phyloP scores from a whole-genome alignment of 2,329 filamentous ascomycete species.

The Zarea fungicola region DNA sequence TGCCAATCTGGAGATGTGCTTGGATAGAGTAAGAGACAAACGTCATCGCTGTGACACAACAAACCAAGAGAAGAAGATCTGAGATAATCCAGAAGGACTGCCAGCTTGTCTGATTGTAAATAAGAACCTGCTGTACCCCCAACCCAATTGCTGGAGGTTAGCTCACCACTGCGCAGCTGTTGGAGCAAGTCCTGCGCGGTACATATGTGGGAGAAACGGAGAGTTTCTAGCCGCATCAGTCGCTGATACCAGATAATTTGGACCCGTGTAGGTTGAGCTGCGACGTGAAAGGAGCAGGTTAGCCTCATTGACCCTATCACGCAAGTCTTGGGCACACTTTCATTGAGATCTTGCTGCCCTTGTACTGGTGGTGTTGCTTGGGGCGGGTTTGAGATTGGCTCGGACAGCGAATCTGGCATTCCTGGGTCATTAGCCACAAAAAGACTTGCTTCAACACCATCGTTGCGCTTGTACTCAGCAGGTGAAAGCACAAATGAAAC shows the following conservation, averaged over 20 bases:
- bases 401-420: not conserved
- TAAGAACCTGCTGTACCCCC: conserved; percentile 12
- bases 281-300: not conserved
- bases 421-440: not conserved
- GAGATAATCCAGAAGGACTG: conserved; percentile 29
- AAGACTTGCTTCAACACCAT: not conserved
- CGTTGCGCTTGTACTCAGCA: not conserved
- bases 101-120: conserved; percentile 18
- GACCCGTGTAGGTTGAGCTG: not conserved
- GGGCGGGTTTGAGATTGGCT: not conserved
- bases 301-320: conserved; percentile 1
- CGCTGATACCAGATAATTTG: not conserved
- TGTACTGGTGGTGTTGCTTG: not conserved
- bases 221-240: conserved; percentile 20
- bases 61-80: conserved; percentile 31
- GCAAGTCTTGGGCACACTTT: not conserved
- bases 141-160: conserved; percentile 19
- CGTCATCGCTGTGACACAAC: conserved; percentile 25
- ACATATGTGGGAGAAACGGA: conserved; percentile 32
- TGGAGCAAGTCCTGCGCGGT: conserved; percentile 26
- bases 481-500: not conserved
- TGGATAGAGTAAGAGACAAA: conserved; percentile 37
- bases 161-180: conserved; percentile 15
- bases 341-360: not conserved
- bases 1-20: conserved; percentile 31